Conservation (phyloP, 2,329 filamentous ascomycete genomes). For the Aspergillus sp. region DNA sequence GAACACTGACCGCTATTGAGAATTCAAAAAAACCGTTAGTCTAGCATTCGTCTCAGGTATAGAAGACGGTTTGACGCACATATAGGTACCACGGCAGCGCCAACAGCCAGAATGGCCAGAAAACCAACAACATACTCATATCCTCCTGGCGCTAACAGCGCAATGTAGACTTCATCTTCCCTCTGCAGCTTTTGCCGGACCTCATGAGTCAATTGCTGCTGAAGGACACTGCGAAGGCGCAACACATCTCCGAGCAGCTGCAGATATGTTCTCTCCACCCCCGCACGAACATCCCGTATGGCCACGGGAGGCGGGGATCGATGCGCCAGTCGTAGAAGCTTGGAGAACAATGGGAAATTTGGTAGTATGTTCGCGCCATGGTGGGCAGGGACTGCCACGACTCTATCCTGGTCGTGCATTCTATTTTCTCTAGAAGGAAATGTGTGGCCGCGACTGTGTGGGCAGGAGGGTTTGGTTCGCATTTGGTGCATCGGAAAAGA, state of each 20-base stretch:
- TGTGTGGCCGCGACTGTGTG: too few relatives aligned
- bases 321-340: not conserved
- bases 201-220: not conserved
- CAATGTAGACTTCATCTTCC: constrained; percentile 1
- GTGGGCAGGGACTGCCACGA: not conserved
- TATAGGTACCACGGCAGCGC: not conserved
- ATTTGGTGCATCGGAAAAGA: too few relatives aligned
- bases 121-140: not conserved
- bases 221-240: not conserved
- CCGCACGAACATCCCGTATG: not conserved
- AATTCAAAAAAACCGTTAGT: not conserved
- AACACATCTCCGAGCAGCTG: not conserved
- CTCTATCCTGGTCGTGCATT: not conserved
- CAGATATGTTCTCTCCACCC: not conserved
- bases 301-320: not conserved
- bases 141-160: not conserved
- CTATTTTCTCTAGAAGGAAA: too few relatives aligned
- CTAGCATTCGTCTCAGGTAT: not conserved
- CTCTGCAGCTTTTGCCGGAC: not conserved
- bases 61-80: not conserved
- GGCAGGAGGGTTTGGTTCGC: too few relatives aligned
- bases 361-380: not conserved
- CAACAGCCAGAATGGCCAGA: not conserved
- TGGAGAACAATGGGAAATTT: not conserved
- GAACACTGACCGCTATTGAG: not conserved